Evolutionary conservation across 805 yeast genomes (phyloP), one percentile per base, ranked within the genome.

Genomic region (Millerago galiae): DNA sequence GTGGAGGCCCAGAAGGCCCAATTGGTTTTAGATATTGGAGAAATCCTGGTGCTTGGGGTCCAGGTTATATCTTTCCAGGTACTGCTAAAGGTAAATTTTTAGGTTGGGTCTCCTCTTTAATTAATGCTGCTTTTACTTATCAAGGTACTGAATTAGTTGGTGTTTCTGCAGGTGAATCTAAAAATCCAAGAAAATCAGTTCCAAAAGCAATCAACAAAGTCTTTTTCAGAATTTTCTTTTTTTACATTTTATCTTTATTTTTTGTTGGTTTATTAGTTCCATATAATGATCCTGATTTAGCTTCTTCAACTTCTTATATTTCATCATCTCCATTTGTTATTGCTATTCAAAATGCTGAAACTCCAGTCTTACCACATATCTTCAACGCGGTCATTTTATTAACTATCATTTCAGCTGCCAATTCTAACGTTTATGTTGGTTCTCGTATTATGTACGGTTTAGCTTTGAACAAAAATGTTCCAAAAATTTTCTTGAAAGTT

Each of bases 21-120:
- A 74, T 83, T 30, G 90, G 90, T 11, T 83, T 83, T 71, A 72
- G 87, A 60, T 83, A 83, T 62, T 83, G 90, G 91, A 75, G 85
- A 63, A 63, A 83, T 56, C 88, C 89, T 12, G 88, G 88, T 48
- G 75, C 87, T 6, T 79, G 83, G 79, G 84, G 86, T 34, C 78
- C 76, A 35, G 87, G 86, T 40, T 70, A 72, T 36, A 62, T 71
- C 31, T 77, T 74, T 14, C 47, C 58, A 9, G 67, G 77, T 58
- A 54, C 53, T 8, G 66, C 68, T 47, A 77, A 82, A 33, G 84
- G 70, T 35, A 69, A 81, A 57, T 80, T 83, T 54, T 64, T 81
- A 43, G 87, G 87, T 41, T 81, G 83, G 82, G 72, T 82, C 42
- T 68, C 79, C 9, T 81, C 89, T 5, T 67, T 83, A 54, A 74